Percentiles rank a stretch among this genome's conserved stretches.
Conservation (phyloP, 2,329 filamentous ascomycete genomes). For the Stylonectria norvegica region DNA sequence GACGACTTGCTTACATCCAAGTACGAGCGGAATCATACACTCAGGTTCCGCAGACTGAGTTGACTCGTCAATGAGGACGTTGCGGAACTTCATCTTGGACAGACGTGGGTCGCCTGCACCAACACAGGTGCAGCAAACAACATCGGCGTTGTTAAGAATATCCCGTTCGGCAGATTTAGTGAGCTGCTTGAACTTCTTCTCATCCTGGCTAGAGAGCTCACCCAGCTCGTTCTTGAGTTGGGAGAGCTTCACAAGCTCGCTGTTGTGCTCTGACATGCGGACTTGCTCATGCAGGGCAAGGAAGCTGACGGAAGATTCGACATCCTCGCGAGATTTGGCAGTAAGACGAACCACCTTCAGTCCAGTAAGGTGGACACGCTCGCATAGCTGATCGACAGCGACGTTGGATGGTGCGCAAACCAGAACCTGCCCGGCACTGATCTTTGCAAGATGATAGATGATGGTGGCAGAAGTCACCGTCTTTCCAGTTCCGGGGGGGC, state of each 20-base stretch:
- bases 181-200: conserved; percentile 97
- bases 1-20: conserved; percentile 99
- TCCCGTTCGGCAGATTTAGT: conserved; percentile 92
- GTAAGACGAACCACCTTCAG: conserved; percentile 96
- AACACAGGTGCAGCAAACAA: conserved; percentile 98
- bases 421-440: conserved; percentile 89
- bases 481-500: conserved; percentile 94
- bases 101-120: conserved; percentile 94
- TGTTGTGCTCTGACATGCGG: conserved; percentile 93
- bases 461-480: conserved; percentile 98
- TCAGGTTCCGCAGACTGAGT: conserved; percentile 97
- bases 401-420: conserved; percentile 98
- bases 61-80: conserved; percentile 95
- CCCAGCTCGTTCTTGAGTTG: conserved; percentile 89
- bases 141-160: conserved; percentile 91
- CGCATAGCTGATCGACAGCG: conserved; percentile 95
- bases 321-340: conserved; percentile 98
- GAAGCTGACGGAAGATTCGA: conserved; percentile 96
- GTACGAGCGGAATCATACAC: conserved; percentile 95
- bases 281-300: conserved; percentile 95
- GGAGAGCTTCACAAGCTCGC: conserved; percentile 86
- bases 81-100: conserved; percentile 96
- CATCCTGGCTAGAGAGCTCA: conserved; percentile 89
- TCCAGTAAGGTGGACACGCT: conserved; percentile 90
- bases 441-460: conserved; percentile 95